Evolutionary conservation across 2,329 filamentous ascomycete species (phyloP), one percentile per base, ranked within the genome.

Genomic region (Fusarium robinianum): DNA sequence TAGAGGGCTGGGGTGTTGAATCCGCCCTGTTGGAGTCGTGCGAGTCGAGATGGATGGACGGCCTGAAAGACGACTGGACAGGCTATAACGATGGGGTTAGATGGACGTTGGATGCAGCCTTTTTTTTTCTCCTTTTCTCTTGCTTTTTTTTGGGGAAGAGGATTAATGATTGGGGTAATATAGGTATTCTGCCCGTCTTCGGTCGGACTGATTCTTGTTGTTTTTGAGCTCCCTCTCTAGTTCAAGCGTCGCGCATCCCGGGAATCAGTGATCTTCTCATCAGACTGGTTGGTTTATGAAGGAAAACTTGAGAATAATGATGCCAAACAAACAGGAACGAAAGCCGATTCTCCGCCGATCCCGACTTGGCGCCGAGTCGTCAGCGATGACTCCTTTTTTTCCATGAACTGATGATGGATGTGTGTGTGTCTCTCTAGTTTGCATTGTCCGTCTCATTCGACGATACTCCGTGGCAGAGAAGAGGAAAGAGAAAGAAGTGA

Each of bases 21-120:
- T 29, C 45, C 50, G 49, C 23, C 22, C 26, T 29, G 35, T 53
- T 46, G 39, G 50, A 53, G 49, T 29, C 35, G 35, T 30, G 5
- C 36, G 38, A 41, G 30, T 54, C 51, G 39, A 54, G 51, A 54
- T 55, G 51, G 51, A 54, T 54, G 51, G 51, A 41, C 51, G 51
- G 51, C 31, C 29, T 54, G 14, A 27, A 7, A 17, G 8, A 5
- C 37, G 51, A 54, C 26, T 54, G 51, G 51, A 38, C n/a, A 23
- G 15, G n/a, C 9, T 22, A 8, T 16, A n/a, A n/a, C 21, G 15
- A 39, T 35, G 29, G 31, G 36, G n/a, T n/a, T n/a, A n/a, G n/a
- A n/a, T n/a, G n/a, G n/a, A n/a, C n/a, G n/a, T n/a, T n/a, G n/a
- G 36, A 40, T 36, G 38, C 46, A 46, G 47, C 32, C 25, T 32